Evolutionary conservation across 805 yeast species (phyloP).

Genomic region (Tanozyma kutaoensis): DNA sequence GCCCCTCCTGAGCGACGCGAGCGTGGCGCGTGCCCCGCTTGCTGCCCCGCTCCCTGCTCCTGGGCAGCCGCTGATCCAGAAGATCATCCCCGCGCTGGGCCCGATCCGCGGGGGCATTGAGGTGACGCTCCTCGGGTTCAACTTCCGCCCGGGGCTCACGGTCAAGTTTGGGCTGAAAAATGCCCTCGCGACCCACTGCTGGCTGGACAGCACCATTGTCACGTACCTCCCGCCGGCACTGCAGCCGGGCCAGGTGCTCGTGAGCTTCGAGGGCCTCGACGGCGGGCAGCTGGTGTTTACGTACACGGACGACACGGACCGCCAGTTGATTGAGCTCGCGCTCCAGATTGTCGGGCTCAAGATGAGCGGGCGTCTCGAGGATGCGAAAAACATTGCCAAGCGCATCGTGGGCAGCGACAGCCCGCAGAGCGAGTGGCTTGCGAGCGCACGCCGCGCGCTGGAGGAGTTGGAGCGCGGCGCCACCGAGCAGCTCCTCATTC

Average conservation of each 20-base stretch:
- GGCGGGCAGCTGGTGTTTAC: conserved; percentile 52
- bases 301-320: conserved; percentile 88
- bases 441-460: conserved; percentile 38
- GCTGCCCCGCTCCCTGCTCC: too few species aligned
- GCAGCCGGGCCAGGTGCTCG: conserved; percentile 83
- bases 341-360: conserved; percentile 92
- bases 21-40: too few species aligned
- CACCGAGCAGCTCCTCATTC: conserved; percentile 36
- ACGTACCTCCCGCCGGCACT: conserved; percentile 89
- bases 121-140: conserved; percentile 77
- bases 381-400: conserved; percentile 87
- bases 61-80: conserved; percentile 47
- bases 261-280: conserved; percentile 45
- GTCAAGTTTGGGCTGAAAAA: conserved; percentile 79
- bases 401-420: conserved; percentile 62
- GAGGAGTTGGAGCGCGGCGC: conserved; percentile 31
- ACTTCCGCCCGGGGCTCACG: conserved; percentile 68
- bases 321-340: conserved; percentile 89
- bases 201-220: conserved; percentile 91
- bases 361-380: conserved; percentile 92
- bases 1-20: too few species aligned
- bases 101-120: conserved; percentile 95
- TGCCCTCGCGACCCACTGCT: conserved; percentile 81
- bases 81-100: conserved; percentile 92
- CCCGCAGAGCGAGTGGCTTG: conserved; percentile 26